Conservation (phyloP, 2,329 filamentous ascomycete genomes). For the Sclerotinia trifoliorum region DNA sequence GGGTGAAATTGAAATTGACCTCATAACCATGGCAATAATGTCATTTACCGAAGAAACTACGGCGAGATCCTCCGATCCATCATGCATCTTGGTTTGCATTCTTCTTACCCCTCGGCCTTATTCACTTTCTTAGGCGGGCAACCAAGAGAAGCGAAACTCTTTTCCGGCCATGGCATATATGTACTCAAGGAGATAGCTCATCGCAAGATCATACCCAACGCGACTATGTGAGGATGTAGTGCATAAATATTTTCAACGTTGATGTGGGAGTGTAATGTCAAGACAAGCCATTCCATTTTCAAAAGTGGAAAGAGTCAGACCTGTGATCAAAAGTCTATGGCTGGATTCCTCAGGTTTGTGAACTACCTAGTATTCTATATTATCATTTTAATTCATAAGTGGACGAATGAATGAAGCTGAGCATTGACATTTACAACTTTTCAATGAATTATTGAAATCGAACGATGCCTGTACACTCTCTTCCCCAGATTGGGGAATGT, state of each 20-base stretch:
- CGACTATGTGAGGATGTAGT: not conserved
- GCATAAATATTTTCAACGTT: not conserved
- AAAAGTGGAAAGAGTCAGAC: not conserved
- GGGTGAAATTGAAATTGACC: constrained; percentile 15
- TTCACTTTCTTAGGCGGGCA: constrained; percentile 4
- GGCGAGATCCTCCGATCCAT: constrained; percentile 19
- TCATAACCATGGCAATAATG: constrained; percentile 17
- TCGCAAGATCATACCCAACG: no score
- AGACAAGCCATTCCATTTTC: not conserved
- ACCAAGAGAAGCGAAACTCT: constrained; percentile 13
- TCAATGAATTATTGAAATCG: no score
- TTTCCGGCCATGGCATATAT: constrained; percentile 10
- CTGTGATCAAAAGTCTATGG: not conserved
- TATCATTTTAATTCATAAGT: no score
- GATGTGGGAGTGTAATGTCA: not conserved
- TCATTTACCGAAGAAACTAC: constrained; percentile 19
- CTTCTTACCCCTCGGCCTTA: constrained; percentile 1
- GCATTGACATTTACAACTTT: no score
- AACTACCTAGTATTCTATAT: not conserved
- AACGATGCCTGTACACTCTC: not conserved
- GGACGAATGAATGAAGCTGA: no score
- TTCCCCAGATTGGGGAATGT: not conserved
- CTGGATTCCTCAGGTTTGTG: not conserved
- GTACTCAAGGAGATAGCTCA: not conserved
- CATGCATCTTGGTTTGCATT: constrained; percentile 6